These are phyloP conservation scores for Parmelia sp. DNA, from an alignment of 495 filamentous ascomycete species.

Conservation along the genomic window DNA sequence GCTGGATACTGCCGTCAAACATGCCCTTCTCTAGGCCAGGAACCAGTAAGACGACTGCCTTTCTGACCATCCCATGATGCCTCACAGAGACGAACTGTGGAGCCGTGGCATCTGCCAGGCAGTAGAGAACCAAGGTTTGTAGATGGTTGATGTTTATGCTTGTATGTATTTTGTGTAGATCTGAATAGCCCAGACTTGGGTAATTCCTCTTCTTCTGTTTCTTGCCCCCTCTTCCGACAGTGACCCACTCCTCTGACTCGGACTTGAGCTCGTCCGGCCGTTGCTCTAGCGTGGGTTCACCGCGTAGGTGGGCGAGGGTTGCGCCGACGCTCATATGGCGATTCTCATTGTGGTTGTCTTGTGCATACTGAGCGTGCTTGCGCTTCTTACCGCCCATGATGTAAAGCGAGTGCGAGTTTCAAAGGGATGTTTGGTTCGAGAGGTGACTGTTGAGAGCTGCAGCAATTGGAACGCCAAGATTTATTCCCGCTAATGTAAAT, in stretches of 20 bases:
- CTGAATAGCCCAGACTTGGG: conserved; percentile 63
- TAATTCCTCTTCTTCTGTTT: conserved; percentile 62
- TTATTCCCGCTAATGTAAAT: background rate
- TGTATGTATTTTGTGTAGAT: conserved; percentile 59
- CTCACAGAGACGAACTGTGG: conserved; percentile 84
- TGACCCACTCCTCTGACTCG: conserved; percentile 22
- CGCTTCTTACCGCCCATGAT: conserved; percentile 23
- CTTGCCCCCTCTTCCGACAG: conserved; percentile 23
- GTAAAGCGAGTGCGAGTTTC: background rate
- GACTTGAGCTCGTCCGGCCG: conserved; percentile 1
- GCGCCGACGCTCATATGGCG: conserved; percentile 16
- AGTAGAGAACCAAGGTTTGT: conserved; percentile 77
- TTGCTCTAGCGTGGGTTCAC: background rate
- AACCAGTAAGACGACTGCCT: conserved; percentile 88
- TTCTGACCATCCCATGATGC: conserved; percentile 67
- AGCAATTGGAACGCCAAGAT: background rate
- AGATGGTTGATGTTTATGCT: conserved; percentile 73
- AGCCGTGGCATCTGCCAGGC: conserved; percentile 73
- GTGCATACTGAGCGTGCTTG: conserved; percentile 17
- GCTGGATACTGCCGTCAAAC: conserved; percentile 65
- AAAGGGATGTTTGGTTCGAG: background rate
- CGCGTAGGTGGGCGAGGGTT: conserved; percentile 19
- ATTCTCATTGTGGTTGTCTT: conserved; percentile 7
- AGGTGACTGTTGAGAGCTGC: too few species aligned
- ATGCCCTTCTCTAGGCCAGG: conserved; percentile 85